Evolutionary conservation across 768 basidiomycete genomes (phyloP).

Genomic region (Royoungia palumana): DNA sequence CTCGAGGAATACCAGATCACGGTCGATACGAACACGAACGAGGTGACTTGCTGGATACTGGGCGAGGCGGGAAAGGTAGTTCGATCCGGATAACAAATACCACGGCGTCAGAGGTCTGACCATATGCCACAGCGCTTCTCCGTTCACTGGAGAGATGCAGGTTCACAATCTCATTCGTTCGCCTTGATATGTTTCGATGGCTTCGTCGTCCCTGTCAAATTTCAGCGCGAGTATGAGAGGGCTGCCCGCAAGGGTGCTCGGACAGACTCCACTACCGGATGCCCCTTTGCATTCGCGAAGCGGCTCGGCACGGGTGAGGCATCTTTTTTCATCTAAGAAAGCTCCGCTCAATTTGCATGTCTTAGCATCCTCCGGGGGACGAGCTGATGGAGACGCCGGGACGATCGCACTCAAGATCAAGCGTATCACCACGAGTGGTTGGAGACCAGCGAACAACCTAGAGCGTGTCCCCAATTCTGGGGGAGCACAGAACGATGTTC

Average conservation of each 20-base stretch:
- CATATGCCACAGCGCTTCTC: conserved; percentile 45
- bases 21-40: conserved; percentile 40
- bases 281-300: conserved; percentile 59
- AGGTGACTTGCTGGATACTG: conserved; percentile 67
- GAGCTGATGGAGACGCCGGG: conserved; percentile 41
- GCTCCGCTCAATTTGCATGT: not conserved
- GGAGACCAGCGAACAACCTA: conserved; percentile 42
- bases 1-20: conserved; percentile 57
- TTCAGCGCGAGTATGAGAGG: conserved; percentile 55
- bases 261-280: conserved; percentile 46
- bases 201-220: conserved; percentile 57
- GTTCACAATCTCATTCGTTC: conserved; percentile 50
- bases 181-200: conserved; percentile 66
- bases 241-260: conserved; percentile 53
- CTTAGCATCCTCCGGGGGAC: conserved; percentile 11
- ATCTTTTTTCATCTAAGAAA: not conserved
- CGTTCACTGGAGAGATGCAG: conserved; percentile 65
- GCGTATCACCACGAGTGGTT: conserved; percentile 27
- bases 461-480: conserved; percentile 36
- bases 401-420: conserved; percentile 52
- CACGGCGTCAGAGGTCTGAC: conserved; percentile 2
- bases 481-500: conserved; percentile 35
- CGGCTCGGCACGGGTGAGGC: conserved; percentile 38
- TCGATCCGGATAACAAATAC: not conserved
- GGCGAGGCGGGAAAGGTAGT: conserved; percentile 57